A percentile compares a stretch with the other conserved stretches of the same genome.
phyloP scores from a whole-genome alignment of 164 flowering plant species.

The Magnolia officinalis region DNA sequence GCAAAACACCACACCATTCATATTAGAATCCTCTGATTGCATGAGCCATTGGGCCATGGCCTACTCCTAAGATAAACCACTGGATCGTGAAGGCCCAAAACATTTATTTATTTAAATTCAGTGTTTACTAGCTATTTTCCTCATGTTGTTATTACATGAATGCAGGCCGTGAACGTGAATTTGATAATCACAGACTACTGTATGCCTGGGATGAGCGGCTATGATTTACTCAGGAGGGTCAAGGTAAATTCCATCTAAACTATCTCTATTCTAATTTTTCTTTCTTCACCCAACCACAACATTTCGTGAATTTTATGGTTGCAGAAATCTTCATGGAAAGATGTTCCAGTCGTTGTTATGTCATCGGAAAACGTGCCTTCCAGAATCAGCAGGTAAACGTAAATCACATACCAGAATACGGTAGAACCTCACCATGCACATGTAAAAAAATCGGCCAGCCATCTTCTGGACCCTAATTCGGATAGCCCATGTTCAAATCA shows the following conservation, averaged over 20 bases:
- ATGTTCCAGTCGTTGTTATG: constrained; percentile 92
- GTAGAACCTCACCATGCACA: not conserved
- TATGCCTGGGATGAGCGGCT: constrained; percentile 58
- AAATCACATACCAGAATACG: too few species aligned
- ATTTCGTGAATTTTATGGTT: not conserved
- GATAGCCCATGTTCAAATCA: not conserved
- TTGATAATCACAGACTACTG: constrained; percentile 46
- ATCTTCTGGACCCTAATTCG: not conserved
- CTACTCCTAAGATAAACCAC: too few species aligned
- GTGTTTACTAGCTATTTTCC: not conserved
- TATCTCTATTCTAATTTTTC: not conserved
- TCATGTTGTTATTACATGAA: not conserved
- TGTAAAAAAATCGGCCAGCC: not conserved
- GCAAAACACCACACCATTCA: too few species aligned
- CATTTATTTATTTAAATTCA: too few species aligned
- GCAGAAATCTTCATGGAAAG: constrained; percentile 56
- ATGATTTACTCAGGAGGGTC: constrained; percentile 38
- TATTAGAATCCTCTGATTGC: too few species aligned
- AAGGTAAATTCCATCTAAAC: constrained; percentile 23
- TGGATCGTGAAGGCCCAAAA: too few species aligned
- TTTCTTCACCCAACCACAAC: not conserved
- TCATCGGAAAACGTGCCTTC: constrained; percentile 91
- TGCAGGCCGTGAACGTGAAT: constrained; percentile 35
- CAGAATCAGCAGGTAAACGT: constrained; percentile 68
- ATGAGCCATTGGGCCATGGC: too few species aligned